Conservation (phyloP, 2,329 filamentous ascomycete species). For the Hymenoscyphus infarciens region DNA sequence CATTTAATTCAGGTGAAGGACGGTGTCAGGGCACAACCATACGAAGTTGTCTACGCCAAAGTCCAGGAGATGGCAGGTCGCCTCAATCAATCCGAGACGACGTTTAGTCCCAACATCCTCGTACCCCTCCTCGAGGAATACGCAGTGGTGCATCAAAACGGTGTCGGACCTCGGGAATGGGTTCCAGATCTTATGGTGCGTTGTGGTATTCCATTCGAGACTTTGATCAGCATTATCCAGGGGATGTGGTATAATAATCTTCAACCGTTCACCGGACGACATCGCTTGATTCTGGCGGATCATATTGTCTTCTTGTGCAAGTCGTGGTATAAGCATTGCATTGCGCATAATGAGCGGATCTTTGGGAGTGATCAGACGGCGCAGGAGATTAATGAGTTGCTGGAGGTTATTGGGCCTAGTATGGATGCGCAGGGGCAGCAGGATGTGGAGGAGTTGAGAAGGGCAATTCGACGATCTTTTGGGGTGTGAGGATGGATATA, state of each 20-base stretch:
- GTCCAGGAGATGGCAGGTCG: slow-evolving; percentile 63
- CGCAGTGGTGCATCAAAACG: slow-evolving; percentile 55
- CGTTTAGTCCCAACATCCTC: slow-evolving; percentile 60
- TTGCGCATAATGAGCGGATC: slow-evolving; percentile 49
- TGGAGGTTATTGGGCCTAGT: slow-evolving; percentile 43
- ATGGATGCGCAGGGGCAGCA: slow-evolving; percentile 39
- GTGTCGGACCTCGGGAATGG: slow-evolving; percentile 44
- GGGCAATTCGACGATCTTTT: slow-evolving; percentile 40
- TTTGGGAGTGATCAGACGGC: slow-evolving; percentile 61
- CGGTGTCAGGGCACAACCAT: slow-evolving; percentile 51
- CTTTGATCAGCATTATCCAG: slow-evolving; percentile 59
- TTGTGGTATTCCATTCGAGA: slow-evolving; percentile 58
- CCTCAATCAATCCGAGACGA: slow-evolving; percentile 61
- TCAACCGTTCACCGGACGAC: slow-evolving; percentile 57
- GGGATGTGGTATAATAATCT: slow-evolving; percentile 65
- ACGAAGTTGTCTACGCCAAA: slow-evolving; percentile 64
- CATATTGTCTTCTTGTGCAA: slow-evolving; percentile 60
- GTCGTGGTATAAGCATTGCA: slow-evolving; percentile 57
- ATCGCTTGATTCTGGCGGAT: slow-evolving; percentile 53
- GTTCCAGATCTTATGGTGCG: slow-evolving; percentile 60
- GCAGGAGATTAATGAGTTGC: slow-evolving; percentile 42
- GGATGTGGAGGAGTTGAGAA: slow-evolving; percentile 39
- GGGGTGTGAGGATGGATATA: slow-evolving; percentile 28
- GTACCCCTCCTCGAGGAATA: slow-evolving; percentile 62
- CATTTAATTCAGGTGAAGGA: slow-evolving; percentile 39